Evolutionary conservation across 345 rosid species (phyloP).

Genomic region (Arabis hirsuta): DNA sequence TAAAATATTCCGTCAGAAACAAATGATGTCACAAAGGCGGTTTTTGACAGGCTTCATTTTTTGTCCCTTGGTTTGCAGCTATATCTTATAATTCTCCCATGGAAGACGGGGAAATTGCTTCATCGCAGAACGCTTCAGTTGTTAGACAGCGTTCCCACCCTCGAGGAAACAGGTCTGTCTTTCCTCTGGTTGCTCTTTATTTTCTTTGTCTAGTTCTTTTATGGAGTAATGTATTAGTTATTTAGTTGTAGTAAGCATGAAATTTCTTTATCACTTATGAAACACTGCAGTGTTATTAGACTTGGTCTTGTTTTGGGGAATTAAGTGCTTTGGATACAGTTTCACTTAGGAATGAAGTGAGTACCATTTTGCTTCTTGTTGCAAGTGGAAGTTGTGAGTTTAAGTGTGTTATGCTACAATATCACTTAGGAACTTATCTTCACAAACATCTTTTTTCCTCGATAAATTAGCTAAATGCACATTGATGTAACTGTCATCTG

Average conservation of each 20-base stretch:
- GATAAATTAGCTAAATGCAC: not conserved
- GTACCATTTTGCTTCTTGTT: not conserved
- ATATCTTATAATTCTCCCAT: slow-evolving; percentile 51
- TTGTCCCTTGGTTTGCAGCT: slow-evolving; percentile 48
- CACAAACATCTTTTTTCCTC: not conserved
- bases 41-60: slow-evolving; percentile 11
- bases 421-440: not conserved
- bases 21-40: not conserved
- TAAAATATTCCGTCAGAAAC: not conserved
- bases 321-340: slow-evolving; percentile 11
- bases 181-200: slow-evolving; percentile 2
- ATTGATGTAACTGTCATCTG: not conserved
- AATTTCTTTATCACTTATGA: not conserved
- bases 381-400: not conserved
- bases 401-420: not conserved
- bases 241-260: not conserved
- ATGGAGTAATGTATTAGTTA: slow-evolving; percentile 7
- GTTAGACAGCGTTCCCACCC: slow-evolving; percentile 53
- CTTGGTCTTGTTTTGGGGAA: not conserved
- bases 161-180: slow-evolving; percentile 64
- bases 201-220: not conserved
- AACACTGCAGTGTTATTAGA: not conserved
- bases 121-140: slow-evolving; percentile 51
- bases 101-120: slow-evolving; percentile 56
- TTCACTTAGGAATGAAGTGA: slow-evolving; percentile 8